Conservation (phyloP, 495 filamentous ascomycete species). For the Tuber umbilicatum region DNA sequence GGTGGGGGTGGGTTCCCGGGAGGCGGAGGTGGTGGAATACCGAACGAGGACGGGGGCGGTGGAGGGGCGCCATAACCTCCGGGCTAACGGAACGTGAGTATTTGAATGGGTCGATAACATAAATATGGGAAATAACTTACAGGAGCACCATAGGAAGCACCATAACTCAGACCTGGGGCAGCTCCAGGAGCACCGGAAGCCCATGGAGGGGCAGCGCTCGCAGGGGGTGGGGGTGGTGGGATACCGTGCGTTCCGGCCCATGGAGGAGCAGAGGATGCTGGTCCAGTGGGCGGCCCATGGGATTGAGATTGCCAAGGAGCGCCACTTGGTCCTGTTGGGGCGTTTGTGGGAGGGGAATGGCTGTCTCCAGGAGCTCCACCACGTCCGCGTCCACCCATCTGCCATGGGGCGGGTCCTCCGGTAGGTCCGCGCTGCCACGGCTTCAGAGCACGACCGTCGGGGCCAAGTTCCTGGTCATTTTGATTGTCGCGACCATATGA, state of each 20-base stretch:
- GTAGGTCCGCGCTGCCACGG: constrained; percentile 91
- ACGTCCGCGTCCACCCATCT: constrained; percentile 38
- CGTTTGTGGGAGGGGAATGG: constrained; percentile 34
- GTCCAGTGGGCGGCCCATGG: constrained; percentile 39
- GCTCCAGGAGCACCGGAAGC: constrained; percentile 38
- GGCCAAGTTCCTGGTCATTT: constrained; percentile 44
- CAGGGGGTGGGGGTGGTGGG: constrained; percentile 31
- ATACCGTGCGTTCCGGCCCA: constrained; percentile 33
- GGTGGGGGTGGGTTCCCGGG: constrained; percentile 38
- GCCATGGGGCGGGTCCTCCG: constrained; percentile 79
- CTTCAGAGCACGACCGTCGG: constrained; percentile 56
- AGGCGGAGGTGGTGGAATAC: constrained; percentile 32
- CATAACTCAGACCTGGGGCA: constrained; percentile 41
- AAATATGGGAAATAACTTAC: constrained; percentile 20
- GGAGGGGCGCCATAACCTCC: constrained; percentile 39
- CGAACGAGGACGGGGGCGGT: constrained; percentile 35
- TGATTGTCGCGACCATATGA: constrained; percentile 45
- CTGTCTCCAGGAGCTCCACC: constrained; percentile 30
- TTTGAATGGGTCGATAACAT: background rate
- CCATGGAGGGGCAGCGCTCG: constrained; percentile 31
- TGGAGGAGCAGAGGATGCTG: constrained; percentile 27
- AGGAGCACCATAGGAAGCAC: constrained; percentile 38
- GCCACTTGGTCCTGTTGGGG: constrained; percentile 35
- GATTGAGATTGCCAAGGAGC: constrained; percentile 47
- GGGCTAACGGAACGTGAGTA: constrained; percentile 25